Conservation (phyloP, 2,329 filamentous ascomycete genomes). For the Colletotrichum echinochloae region DNA sequence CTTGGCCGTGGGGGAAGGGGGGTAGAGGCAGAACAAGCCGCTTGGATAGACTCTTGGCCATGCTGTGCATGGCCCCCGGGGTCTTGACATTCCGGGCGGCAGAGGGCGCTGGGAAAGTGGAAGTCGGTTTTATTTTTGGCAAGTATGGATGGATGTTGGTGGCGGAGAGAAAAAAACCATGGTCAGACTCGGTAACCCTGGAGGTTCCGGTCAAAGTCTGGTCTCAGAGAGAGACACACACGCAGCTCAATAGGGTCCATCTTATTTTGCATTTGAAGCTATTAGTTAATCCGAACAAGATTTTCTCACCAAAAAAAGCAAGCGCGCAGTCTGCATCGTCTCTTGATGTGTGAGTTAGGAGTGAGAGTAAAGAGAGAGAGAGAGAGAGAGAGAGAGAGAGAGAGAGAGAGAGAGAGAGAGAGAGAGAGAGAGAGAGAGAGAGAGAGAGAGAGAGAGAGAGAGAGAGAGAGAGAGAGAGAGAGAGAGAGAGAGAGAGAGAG, state of each 20-base stretch:
- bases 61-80: constrained; percentile 31
- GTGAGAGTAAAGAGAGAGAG: background rate
- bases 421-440: too few relatives aligned
- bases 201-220: constrained; percentile 49
- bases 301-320: constrained; percentile 32
- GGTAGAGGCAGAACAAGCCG: constrained; percentile 17
- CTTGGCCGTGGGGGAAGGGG: constrained; percentile 5
- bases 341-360: background rate
- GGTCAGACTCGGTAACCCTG: constrained; percentile 40
- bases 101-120: constrained; percentile 48
- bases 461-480: too few relatives aligned
- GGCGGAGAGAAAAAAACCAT: background rate
- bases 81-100: constrained; percentile 10
- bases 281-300: constrained; percentile 58
- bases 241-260: constrained; percentile 55
- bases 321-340: background rate
- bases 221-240: constrained; percentile 45
- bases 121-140: constrained; percentile 47
- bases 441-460: background rate
- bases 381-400: too few relatives aligned
- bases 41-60: constrained; percentile 14
- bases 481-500: background rate
- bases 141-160: background rate
- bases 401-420: background rate
- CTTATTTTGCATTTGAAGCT: constrained; percentile 48